phyloP scores from a whole-genome alignment of 148 eudicot genomes.

The Vaccinium vitisidaea region DNA sequence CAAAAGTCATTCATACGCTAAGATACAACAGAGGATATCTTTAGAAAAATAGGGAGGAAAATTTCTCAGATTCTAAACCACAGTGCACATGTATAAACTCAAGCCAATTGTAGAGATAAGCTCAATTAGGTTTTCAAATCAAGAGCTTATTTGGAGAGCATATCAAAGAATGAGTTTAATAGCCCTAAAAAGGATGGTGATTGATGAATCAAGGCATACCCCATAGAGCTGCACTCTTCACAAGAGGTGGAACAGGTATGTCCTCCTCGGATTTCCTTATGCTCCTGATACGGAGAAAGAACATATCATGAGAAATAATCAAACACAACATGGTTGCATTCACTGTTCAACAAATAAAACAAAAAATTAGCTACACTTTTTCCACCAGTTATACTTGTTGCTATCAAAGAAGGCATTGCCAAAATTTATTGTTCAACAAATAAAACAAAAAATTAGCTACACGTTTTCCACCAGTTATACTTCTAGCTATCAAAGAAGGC shows the following conservation, averaged over 20 bases:
- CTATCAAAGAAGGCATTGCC: not conserved
- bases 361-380: not conserved
- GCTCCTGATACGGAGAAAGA: conserved; percentile 35
- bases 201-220: conserved; percentile 42
- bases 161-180: not conserved
- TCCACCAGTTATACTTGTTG: not conserved
- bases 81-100: not conserved
- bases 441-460: not conserved
- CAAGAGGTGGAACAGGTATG: conserved; percentile 62
- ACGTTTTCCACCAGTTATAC: not conserved
- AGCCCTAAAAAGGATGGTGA: conserved; percentile 5
- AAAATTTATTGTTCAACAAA: not conserved
- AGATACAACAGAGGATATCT: not conserved
- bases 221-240: conserved; percentile 77
- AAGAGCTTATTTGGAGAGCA: not conserved
- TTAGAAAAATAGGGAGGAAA: not conserved
- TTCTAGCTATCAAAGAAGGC: not conserved
- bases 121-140: not conserved
- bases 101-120: not conserved
- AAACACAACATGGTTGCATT: not conserved
- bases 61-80: not conserved
- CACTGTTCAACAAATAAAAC: not conserved
- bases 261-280: conserved; percentile 70
- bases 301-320: conserved; percentile 9
- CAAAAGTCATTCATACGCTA: not conserved